Percentiles rank a stretch among this genome's conserved stretches.
Evolutionary conservation across 2,329 filamentous ascomycete species (phyloP).

Genomic region (Penicillium occitanis): DNA sequence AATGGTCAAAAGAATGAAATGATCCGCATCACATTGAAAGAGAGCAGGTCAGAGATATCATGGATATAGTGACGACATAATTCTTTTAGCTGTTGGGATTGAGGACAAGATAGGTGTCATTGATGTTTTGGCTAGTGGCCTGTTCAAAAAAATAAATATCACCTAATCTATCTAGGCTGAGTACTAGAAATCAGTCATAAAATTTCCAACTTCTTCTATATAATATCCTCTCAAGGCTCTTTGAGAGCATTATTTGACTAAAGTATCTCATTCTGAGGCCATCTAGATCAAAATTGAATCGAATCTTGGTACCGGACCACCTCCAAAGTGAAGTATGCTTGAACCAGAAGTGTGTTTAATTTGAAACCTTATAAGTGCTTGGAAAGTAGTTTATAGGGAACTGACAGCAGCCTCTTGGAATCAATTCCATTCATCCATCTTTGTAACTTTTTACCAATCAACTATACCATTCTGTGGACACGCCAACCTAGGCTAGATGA

Average conservation of each 20-base stretch:
- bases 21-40: constrained; percentile 55
- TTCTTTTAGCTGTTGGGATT: constrained; percentile 58
- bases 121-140: background rate
- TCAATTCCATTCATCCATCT: background rate
- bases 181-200: background rate
- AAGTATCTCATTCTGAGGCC: background rate
- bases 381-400: background rate
- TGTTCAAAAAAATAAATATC: background rate
- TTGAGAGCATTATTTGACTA: background rate
- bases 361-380: background rate
- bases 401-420: background rate
- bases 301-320: background rate
- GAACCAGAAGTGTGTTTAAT: background rate
- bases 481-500: background rate
- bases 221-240: background rate
- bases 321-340: background rate
- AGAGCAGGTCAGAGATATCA: constrained; percentile 50
- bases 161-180: background rate
- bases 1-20: background rate
- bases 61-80: constrained; percentile 57
- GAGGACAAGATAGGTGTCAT: constrained; percentile 35
- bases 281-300: background rate
- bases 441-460: background rate
- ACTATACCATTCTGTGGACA: background rate
- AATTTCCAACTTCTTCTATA: background rate